Conservation (phyloP, 2,329 filamentous ascomycete genomes). For the Metarhizium robertsii region DNA sequence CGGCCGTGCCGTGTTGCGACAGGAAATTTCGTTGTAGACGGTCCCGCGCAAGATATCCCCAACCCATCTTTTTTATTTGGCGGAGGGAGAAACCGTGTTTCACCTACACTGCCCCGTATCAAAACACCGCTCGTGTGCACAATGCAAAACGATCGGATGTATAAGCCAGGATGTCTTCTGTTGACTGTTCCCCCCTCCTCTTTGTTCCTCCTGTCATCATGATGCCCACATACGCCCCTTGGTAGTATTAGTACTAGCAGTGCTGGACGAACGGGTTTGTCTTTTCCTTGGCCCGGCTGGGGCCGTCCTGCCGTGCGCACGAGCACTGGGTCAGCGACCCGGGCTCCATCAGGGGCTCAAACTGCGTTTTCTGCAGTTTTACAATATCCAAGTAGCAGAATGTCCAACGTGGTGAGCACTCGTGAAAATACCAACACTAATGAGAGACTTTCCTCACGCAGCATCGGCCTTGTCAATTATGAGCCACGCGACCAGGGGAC, state of each 20-base stretch:
- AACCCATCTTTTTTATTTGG: neutral
- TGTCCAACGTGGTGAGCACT: neutral
- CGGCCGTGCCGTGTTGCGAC: neutral
- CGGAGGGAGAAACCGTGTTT: neutral
- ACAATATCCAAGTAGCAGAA: neutral
- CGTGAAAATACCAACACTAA: neutral
- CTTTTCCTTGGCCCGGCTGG: neutral
- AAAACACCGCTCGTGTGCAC: too few relatives aligned
- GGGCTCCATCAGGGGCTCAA: neutral
- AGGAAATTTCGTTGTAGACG: neutral
- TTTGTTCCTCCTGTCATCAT: neutral
- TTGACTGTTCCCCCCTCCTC: neutral
- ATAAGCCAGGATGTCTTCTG: too few relatives aligned
- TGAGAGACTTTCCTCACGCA: neutral
- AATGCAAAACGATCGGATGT: too few relatives aligned
- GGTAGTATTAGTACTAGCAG: too few relatives aligned
- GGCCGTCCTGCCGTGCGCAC: constrained; percentile 1
- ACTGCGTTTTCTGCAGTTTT: neutral
- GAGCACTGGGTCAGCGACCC: neutral
- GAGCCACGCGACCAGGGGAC: neutral
- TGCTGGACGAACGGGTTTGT: neutral
- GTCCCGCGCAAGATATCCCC: neutral
- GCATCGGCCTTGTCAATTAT: neutral
- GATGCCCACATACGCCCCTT: neutral
- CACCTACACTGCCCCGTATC: neutral